A percentile compares a stretch with the other conserved stretches of the same genome.
Conservation (phyloP, 108 stramenopile species). For the Skeletonema grethae region DNA sequence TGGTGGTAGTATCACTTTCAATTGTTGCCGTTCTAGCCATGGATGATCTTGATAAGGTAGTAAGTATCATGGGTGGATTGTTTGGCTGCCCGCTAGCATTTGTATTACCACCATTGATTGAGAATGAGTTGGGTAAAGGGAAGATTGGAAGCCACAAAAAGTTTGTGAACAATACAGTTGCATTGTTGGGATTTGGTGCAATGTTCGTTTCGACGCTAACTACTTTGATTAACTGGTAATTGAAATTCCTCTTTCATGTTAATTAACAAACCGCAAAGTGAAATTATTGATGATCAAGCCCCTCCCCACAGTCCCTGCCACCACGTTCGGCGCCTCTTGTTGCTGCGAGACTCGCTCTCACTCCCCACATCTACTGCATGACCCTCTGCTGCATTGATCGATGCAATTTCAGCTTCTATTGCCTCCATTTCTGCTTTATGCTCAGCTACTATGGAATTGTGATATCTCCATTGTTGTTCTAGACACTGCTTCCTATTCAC, state of each 20-base stretch:
- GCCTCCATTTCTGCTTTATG: too few species aligned
- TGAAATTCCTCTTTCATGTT: not conserved
- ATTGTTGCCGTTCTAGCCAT: conserved; percentile 52
- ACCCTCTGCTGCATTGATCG: too few species aligned
- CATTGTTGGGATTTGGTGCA: conserved; percentile 53
- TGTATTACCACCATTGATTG: conserved; percentile 69
- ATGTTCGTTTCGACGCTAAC: conserved; percentile 55
- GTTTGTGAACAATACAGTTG: conserved; percentile 39
- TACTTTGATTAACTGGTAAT: conserved; percentile 48
- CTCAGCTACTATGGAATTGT: too few species aligned
- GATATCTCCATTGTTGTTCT: too few species aligned
- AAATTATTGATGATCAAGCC: too few species aligned
- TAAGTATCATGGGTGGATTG: conserved; percentile 63
- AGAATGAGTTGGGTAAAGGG: conserved; percentile 50
- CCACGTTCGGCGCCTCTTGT: too few species aligned
- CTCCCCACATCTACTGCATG: too few species aligned
- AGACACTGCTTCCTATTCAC: too few species aligned
- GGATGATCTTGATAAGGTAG: conserved; percentile 71
- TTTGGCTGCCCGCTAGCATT: conserved; percentile 75
- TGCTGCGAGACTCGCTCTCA: too few species aligned
- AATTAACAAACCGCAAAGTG: too few species aligned
- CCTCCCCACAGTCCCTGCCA: too few species aligned
- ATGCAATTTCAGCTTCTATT: too few species aligned
- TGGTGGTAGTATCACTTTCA: conserved; percentile 51
- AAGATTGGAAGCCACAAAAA: conserved; percentile 10